A percentile compares a stretch with the other conserved stretches of the same genome.
phyloP scores from a whole-genome alignment of 148 eudicot genomes.

The Rhododendron williamsianum region DNA sequence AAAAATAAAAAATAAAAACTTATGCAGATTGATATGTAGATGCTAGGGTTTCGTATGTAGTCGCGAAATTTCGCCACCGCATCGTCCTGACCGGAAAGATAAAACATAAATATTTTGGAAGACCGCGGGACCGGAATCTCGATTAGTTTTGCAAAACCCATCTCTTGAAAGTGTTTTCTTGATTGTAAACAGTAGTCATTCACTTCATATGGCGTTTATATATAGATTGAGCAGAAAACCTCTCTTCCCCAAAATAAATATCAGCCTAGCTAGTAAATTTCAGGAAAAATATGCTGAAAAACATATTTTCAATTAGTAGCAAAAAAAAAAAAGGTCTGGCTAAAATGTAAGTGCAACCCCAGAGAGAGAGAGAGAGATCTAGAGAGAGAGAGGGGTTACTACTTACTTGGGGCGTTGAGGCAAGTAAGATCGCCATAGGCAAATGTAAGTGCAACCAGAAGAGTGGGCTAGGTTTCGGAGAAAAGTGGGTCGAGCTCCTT shows the following conservation, averaged over 20 bases:
- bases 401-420: constrained; percentile 31
- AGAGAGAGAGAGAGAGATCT: background rate
- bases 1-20: background rate
- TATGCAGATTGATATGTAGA: background rate
- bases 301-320: background rate
- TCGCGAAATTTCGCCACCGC: too few relatives aligned
- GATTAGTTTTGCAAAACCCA: background rate
- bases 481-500: constrained; percentile 35
- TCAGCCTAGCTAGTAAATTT: background rate
- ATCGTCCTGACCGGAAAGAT: too few relatives aligned
- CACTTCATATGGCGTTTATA: background rate
- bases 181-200: background rate
- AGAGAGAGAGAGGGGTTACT: background rate
- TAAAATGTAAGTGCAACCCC: too few relatives aligned
- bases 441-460: constrained; percentile 54
- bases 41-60: too few relatives aligned
- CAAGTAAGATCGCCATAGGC: constrained; percentile 57
- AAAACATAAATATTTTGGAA: background rate
- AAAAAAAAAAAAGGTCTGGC: background rate
- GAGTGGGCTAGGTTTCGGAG: constrained; percentile 41
- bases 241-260: background rate
- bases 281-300: background rate
- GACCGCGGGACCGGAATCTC: background rate
- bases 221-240: background rate
- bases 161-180: background rate